A percentile compares a stretch with the other conserved stretches of the same genome.
Conservation (phyloP, 192 early-diverging fungal genomes). For the Chytriomyces hyalinus region DNA sequence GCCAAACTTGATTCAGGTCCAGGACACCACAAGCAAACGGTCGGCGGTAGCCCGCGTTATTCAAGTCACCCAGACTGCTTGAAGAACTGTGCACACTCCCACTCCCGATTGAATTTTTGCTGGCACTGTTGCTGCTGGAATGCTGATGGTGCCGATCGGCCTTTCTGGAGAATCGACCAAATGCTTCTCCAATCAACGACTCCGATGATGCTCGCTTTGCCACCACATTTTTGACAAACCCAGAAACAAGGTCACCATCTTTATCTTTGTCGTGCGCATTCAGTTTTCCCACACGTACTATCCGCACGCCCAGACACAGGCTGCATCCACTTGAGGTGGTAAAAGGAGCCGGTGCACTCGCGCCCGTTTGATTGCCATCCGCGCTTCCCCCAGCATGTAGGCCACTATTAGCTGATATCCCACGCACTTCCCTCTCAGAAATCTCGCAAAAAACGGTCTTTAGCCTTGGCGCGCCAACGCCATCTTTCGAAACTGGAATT, state of each 20-base stretch:
- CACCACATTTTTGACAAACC: background rate
- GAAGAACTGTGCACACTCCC: background rate
- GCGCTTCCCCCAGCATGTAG: background rate
- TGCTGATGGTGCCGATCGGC: background rate
- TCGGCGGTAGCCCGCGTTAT: slow-evolving; percentile 41
- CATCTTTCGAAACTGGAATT: slow-evolving; percentile 50
- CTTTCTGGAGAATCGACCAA: background rate
- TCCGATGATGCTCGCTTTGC: slow-evolving; percentile 13
- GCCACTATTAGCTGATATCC: slow-evolving; percentile 39
- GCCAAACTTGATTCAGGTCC: slow-evolving; percentile 51
- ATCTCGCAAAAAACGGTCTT: slow-evolving; percentile 68
- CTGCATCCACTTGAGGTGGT: too few relatives aligned
- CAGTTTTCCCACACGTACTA: slow-evolving; percentile 70
- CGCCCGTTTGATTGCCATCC: too few relatives aligned
- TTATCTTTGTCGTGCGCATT: slow-evolving; percentile 59
- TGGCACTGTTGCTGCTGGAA: background rate
- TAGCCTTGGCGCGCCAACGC: slow-evolving; percentile 46
- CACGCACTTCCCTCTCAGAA: slow-evolving; percentile 46
- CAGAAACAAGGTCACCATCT: background rate
- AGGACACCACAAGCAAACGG: slow-evolving; percentile 72
- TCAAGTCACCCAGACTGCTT: background rate
- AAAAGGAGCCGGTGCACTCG: too few relatives aligned
- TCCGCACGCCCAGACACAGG: slow-evolving; percentile 64
- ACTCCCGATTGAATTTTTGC: too few relatives aligned
- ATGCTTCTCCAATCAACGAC: slow-evolving; percentile 24